These are phyloP conservation scores for Argentina anserina DNA, from an alignment of 306 rosid genomes.

Conservation along the genomic window DNA sequence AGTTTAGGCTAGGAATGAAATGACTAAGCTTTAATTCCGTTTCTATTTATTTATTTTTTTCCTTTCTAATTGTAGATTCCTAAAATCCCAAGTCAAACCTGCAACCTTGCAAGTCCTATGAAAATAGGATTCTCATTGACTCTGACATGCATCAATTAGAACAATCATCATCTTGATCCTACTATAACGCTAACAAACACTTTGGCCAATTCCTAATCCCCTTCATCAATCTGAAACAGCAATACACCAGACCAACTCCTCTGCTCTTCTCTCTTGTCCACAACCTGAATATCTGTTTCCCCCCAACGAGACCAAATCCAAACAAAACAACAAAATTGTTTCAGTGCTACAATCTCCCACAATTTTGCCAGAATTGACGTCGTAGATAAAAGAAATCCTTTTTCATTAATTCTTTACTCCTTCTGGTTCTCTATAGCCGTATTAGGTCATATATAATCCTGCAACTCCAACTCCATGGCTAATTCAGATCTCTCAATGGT, in stretches of 20 bases:
- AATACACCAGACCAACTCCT: neutral
- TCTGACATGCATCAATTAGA: neutral
- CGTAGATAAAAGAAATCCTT: neutral
- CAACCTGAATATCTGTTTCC: neutral
- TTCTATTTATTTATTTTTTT: too few species aligned
- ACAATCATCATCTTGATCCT: neutral
- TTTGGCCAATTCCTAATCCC: neutral
- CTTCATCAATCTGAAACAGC: too few species aligned
- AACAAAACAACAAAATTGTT: neutral
- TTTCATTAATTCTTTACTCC: neutral
- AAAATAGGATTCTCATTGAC: neutral
- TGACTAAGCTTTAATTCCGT: neutral
- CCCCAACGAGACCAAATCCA: neutral
- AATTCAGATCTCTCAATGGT: constrained; percentile 21
- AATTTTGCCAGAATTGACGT: neutral
- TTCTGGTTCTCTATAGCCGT: neutral
- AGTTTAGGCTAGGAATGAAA: neutral
- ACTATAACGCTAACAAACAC: neutral
- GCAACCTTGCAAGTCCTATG: neutral
- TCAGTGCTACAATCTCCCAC: neutral
- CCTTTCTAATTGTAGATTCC: too few species aligned
- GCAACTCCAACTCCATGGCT: constrained; percentile 6
- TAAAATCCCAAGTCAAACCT: neutral
- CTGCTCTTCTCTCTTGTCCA: too few species aligned
- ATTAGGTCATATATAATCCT: neutral